Evolutionary conservation across 129 eudicot genomes (phyloP).

Genomic region (Cynara cardunculus): DNA sequence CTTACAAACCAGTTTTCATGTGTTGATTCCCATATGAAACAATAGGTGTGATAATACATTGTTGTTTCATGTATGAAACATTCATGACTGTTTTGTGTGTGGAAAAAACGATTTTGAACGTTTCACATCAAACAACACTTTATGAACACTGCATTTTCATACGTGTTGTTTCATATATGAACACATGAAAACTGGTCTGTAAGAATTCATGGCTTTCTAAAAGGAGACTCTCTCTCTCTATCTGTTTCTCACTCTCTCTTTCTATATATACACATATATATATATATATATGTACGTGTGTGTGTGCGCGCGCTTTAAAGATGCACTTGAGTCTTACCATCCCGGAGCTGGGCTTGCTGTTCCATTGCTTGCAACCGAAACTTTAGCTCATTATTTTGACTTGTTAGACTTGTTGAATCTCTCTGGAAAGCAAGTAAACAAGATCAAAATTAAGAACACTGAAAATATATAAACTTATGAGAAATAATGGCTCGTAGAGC

Average conservation of each 20-base stretch:
- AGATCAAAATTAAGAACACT: not conserved
- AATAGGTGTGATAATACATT: too few species aligned
- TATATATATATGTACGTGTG: not conserved
- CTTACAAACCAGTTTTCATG: not conserved
- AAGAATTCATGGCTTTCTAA: too few species aligned
- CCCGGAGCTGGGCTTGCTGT: conserved; percentile 92
- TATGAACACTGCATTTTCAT: too few species aligned
- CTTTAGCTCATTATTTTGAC: conserved; percentile 77
- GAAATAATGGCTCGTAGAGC: not conserved
- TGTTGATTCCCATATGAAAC: too few species aligned
- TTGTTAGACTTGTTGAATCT: conserved; percentile 65
- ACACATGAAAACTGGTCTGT: not conserved
- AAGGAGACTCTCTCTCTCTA: too few species aligned
- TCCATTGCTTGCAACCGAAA: conserved; percentile 93
- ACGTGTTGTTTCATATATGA: not conserved
- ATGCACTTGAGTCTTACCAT: conserved; percentile 45
- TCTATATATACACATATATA: too few species aligned
- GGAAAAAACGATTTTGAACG: too few species aligned
- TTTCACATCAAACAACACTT: too few species aligned
- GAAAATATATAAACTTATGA: not conserved
- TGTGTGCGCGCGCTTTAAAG: not conserved
- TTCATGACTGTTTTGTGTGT: too few species aligned
- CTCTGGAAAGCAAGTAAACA: conserved; percentile 41
- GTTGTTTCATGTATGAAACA: not conserved
- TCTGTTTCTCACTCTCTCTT: too few species aligned